phyloP scores from a whole-genome alignment of 2,329 filamentous ascomycete species.

The Zarea fungicola region DNA sequence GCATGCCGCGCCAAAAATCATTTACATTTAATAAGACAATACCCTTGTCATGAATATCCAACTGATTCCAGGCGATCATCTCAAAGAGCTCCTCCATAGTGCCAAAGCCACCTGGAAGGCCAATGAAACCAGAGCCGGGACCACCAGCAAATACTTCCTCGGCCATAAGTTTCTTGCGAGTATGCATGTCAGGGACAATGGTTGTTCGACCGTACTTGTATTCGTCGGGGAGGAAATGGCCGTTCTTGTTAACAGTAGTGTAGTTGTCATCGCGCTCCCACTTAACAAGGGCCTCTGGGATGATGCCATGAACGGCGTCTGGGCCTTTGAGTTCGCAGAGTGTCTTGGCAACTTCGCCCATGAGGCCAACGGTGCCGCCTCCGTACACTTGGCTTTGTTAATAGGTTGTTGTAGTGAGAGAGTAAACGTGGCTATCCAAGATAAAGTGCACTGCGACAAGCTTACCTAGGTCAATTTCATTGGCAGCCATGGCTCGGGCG shows the following conservation, averaged over 20 bases:
- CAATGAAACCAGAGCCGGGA: constrained; percentile 82
- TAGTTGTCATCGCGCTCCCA: constrained; percentile 66
- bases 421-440: neutral
- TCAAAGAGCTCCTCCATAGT: constrained; percentile 96
- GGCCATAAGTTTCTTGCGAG: constrained; percentile 91
- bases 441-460: no score
- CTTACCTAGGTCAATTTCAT: constrained; percentile 70
- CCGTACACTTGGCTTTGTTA: constrained; percentile 64
- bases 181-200: constrained; percentile 93
- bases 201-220: constrained; percentile 74
- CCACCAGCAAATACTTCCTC: constrained; percentile 77
- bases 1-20: constrained; percentile 85
- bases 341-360: constrained; percentile 88
- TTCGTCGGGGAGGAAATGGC: constrained; percentile 58
- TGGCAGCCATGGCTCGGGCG: constrained; percentile 65
- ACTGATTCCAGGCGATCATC: constrained; percentile 88
- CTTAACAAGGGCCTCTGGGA: constrained; percentile 76
- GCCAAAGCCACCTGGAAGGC: constrained; percentile 83
- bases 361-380: constrained; percentile 87
- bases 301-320: constrained; percentile 82
- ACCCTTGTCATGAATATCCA: constrained; percentile 80
- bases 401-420: neutral
- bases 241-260: constrained; percentile 36
- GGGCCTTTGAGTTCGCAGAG: constrained; percentile 80
- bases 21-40: constrained; percentile 82